Evolutionary conservation across 2,329 filamentous ascomycete genomes (phyloP).

Genomic region (Coniochaeta pulveracea): DNA sequence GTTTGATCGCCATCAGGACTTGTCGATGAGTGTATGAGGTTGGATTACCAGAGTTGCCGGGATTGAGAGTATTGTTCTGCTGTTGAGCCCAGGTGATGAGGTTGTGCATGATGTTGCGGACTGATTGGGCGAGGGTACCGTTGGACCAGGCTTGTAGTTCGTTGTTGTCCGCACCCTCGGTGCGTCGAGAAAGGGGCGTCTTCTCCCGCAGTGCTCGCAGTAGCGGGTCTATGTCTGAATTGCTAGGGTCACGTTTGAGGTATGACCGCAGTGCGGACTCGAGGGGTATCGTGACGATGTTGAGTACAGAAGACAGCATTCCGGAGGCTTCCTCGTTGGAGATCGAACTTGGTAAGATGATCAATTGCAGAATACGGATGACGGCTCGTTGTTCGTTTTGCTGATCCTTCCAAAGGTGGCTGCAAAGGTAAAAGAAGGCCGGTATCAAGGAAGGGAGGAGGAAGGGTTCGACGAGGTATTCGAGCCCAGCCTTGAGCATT

Average conservation of each 20-base stretch:
- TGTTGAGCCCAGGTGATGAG: constrained; percentile 58
- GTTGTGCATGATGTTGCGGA: constrained; percentile 50
- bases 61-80: constrained; percentile 30
- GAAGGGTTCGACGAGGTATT: constrained; percentile 73
- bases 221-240: constrained; percentile 59
- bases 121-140: constrained; percentile 42
- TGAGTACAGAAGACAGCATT: constrained; percentile 62
- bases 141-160: constrained; percentile 58
- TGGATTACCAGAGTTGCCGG: too few species aligned
- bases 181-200: constrained; percentile 47
- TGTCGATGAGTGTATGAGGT: constrained; percentile 64
- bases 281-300: constrained; percentile 57
- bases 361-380: constrained; percentile 60
- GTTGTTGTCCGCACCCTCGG: constrained; percentile 48
- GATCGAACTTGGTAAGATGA: constrained; percentile 59
- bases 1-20: constrained; percentile 46
- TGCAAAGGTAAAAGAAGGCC: constrained; percentile 59
- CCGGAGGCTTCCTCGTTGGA: constrained; percentile 62
- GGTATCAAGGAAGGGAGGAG: constrained; percentile 68
- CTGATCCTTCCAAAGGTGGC: constrained; percentile 57
- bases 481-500: constrained; percentile 61
- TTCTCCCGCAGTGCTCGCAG: constrained; percentile 52
- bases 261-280: constrained; percentile 56
- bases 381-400: constrained; percentile 54
- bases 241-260: constrained; percentile 54